Evolutionary conservation across 345 rosid genomes (phyloP), one percentile per base, ranked within the genome.

Genomic region (Passiflora organensis): DNA sequence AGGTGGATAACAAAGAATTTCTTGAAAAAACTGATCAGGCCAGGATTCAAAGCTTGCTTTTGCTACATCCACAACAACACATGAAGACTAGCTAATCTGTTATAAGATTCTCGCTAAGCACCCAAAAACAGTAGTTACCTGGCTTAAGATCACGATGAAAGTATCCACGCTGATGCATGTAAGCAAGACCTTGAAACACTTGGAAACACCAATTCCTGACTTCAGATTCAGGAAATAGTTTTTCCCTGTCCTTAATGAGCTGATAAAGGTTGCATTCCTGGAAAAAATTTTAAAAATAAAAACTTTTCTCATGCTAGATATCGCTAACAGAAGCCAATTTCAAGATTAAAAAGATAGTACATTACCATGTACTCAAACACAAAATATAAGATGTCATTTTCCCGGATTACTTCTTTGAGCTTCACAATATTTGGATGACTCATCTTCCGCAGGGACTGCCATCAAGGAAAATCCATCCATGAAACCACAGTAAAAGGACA

Each of bases 111-210:
- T 28, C 34, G 5, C 3, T 2, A 28, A 28, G 34, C 14, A 52
- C 0, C 8, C 43, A 52, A 36, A 5, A 32, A 13, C 14, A 38
- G 41, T 22, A 56, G n/a, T 58, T 80, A 91, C 98, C 98, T 66
- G 99, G 99, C 80, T 93, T 93, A 52, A 93, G 88, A 70, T 93
- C 99, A 48, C 99, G 96, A 67, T 93, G 99, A 57, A 93, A 93
- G 65, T 88, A 89, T 58, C 99, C 99, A 48, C 76, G 82, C 65
- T 82, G 95, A 66, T 93, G 95, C 87, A 93, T 81, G 68, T 93
- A 84, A 49, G 89, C 82, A 63, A 93, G 96, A 50, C 95, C 99
- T 71, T 89, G 96, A 62, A 89, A 89, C 39, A 93, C 91, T 86
- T 93, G 99, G 65, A 86, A 89, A 73, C 86, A 93, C 96, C 94